Evolutionary conservation across 176 grass and related monocot genomes (phyloP).

Genomic region (Dactylis glomerata): DNA sequence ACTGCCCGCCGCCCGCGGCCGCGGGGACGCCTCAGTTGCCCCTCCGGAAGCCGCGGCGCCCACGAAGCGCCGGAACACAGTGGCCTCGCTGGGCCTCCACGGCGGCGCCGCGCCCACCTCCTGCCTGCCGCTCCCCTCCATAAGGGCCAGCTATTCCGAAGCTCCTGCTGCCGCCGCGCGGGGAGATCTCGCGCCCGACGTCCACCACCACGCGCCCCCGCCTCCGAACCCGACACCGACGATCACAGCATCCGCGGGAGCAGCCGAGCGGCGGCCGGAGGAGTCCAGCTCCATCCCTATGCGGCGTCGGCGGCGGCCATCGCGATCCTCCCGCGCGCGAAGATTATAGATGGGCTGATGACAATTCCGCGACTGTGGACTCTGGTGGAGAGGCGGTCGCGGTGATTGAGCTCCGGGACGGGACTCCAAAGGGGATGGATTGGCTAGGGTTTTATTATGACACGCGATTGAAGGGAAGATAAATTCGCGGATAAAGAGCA

Average conservation of each 20-base stretch:
- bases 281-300: conserved; percentile 66
- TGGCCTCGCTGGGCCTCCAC: conserved; percentile 46
- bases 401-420: background rate
- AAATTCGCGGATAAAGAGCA: background rate
- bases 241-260: conserved; percentile 39
- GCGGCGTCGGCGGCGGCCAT: conserved; percentile 29
- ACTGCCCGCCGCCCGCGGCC: conserved; percentile 23
- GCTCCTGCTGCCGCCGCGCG: background rate
- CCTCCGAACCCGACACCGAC: background rate
- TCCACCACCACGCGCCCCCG: background rate
- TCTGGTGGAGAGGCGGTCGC: background rate
- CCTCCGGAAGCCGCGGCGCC: background rate
- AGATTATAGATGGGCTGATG: background rate
- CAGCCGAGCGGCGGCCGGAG: conserved; percentile 39
- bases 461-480: background rate
- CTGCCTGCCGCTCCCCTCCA: conserved; percentile 35
- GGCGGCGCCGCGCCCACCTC: conserved; percentile 23
- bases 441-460: conserved; percentile 16
- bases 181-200: conserved; percentile 24
- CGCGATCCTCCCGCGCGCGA: background rate
- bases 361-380: background rate
- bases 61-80: conserved; percentile 39
- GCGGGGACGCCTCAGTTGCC: background rate
- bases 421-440: background rate
- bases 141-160: background rate